Base-by-base conservation (phyloP, 1,139 yeast species). In the Protomyces inouyei region DNA sequence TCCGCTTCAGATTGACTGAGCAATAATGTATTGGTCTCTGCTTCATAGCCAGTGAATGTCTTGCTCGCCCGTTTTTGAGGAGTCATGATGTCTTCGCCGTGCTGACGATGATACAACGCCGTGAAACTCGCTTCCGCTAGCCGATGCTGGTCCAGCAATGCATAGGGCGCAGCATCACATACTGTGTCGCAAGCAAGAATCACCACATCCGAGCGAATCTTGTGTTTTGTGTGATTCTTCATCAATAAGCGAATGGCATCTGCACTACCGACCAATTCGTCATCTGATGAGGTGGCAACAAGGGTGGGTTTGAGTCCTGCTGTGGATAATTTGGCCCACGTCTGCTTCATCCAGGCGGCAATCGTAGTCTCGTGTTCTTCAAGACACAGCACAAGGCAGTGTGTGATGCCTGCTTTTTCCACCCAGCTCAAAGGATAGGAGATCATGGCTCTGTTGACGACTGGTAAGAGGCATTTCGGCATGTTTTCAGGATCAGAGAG, bases 381-480 rank as follows among this genome's bases (percentile, higher is more conserved):
- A 64, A 80, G 81, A 64, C 85, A 82, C 4, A 80, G 82, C 16
- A 84, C 79, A 52, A 87, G 79, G 18, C 86, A 80, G 3, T 70
- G 83, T 51, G 83, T 82, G 73, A 89, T 88, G 67, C 87, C 86
- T 1, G 96, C 98, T 72, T 82, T 81, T 71, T 86, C 90, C 79
- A 98, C 91, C 98, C 98, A 95, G 70, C 88, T 92, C 55, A 95
- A 79, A 2, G 88, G 95, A 72, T 90, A 88, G 70, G 86, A 86
- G 57, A 95, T 78, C 88, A 93, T 85, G n/a, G 97, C 96, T 71
- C 82, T 82, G 74, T 92, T 92, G 16, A 95, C 98, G 53, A 95
- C 80, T 1, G 98, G 98, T 60, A 95, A 76, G 64, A 92, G 77
- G 0, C 97, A 95, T 77, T 93, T 93, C 4, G 95, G 84, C 10